phyloP scores from a whole-genome alignment of 805 yeast species.

The Myxozyma nipponensis region DNA sequence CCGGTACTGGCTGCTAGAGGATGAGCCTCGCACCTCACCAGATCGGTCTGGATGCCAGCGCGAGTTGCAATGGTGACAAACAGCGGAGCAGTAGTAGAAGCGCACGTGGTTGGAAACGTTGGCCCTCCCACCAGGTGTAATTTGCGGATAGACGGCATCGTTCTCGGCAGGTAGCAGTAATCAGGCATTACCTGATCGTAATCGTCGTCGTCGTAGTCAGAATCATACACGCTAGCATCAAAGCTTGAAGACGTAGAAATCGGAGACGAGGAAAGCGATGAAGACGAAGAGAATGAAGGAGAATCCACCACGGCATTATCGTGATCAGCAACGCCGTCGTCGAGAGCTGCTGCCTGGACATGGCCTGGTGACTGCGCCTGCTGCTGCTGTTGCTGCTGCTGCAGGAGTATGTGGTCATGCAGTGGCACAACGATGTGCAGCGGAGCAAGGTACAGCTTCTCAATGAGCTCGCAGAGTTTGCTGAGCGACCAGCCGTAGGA shows the following conservation, averaged over 20 bases:
- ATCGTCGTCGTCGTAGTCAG: slow-evolving; percentile 1
- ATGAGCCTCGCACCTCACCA: slow-evolving; percentile 16
- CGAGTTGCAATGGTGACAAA: slow-evolving; percentile 9
- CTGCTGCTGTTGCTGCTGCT: neutral
- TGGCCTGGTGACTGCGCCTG: neutral
- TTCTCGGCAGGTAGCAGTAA: slow-evolving; percentile 1
- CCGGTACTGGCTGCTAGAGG: slow-evolving; percentile 1
- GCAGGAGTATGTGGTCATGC: neutral
- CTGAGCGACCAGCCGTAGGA: slow-evolving; percentile 24
- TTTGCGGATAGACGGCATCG: slow-evolving; percentile 11
- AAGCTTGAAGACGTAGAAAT: slow-evolving; percentile 1
- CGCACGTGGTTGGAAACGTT: slow-evolving; percentile 18
- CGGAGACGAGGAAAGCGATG: slow-evolving; percentile 3
- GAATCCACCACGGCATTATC: neutral
- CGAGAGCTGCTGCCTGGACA: neutral
- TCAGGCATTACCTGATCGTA: slow-evolving; percentile 6
- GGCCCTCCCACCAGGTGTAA: slow-evolving; percentile 23
- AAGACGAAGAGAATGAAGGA: slow-evolving; percentile 1
- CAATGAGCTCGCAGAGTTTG: slow-evolving; percentile 11
- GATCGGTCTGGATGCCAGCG: slow-evolving; percentile 24
- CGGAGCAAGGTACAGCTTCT: slow-evolving; percentile 14
- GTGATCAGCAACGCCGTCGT: neutral
- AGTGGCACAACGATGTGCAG: slow-evolving; percentile 1
- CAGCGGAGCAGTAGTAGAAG: slow-evolving; percentile 18
- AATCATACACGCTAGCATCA: neutral